Conservation (phyloP, 352 stramenopile genomes). For the Pythium apleroticum region DNA sequence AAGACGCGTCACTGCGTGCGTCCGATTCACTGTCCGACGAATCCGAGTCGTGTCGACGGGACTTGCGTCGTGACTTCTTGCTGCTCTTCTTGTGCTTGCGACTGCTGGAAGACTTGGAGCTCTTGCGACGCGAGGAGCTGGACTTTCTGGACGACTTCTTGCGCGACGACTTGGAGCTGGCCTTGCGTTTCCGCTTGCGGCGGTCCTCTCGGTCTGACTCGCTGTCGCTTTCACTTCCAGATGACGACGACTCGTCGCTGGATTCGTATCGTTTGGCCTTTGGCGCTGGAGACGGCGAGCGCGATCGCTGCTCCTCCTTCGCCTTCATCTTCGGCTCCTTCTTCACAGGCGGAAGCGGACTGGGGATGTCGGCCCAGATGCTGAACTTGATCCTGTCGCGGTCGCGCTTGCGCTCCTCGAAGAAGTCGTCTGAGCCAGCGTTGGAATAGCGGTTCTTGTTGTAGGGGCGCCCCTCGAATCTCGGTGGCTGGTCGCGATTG, state of each 20-base stretch:
- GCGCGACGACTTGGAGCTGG: conserved; percentile 37
- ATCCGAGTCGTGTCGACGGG: conserved; percentile 24
- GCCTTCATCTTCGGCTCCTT: conserved; percentile 45
- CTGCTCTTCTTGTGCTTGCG: conserved; percentile 24
- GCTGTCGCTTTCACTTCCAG: conserved; percentile 31
- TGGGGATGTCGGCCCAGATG: conserved; percentile 77
- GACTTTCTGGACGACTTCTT: conserved; percentile 30
- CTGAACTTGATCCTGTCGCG: conserved; percentile 60
- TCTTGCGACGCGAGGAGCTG: conserved; percentile 21
- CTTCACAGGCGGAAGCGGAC: conserved; percentile 50
- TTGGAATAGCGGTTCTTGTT: conserved; percentile 34
- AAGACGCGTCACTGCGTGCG: conserved; percentile 11
- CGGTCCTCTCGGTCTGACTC: conserved; percentile 23
- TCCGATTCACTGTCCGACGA: conserved; percentile 27
- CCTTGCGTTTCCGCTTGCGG: conserved; percentile 28
- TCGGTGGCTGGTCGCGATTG: conserved; percentile 2
- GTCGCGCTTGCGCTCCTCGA: conserved; percentile 67
- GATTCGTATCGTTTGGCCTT: conserved; percentile 17
- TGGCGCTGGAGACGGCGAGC: conserved; percentile 36
- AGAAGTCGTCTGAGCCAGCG: conserved; percentile 63
- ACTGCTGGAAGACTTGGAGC: conserved; percentile 33
- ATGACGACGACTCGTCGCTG: conserved; percentile 9
- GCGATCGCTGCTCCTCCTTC: conserved; percentile 32
- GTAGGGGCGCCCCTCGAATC: conserved; percentile 6
- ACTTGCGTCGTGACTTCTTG: conserved; percentile 27